Conservation (phyloP, 2,329 filamentous ascomycete species). For the Ophiostoma australiae region DNA sequence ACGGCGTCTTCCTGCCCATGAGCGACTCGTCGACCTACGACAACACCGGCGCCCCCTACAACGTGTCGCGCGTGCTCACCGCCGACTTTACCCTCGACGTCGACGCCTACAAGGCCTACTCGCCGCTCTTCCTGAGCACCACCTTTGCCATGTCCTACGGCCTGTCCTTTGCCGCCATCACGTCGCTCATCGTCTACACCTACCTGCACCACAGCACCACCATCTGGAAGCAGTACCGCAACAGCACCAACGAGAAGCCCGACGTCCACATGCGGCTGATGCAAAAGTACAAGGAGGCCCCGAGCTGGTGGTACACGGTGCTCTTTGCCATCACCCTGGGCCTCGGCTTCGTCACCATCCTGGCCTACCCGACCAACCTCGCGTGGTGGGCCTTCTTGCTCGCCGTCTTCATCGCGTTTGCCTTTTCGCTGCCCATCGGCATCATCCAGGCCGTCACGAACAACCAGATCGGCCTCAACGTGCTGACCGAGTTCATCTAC, state of each 20-base stretch:
- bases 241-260: conserved; percentile 55
- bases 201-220: conserved; percentile 62
- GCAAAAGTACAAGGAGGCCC: conserved; percentile 58
- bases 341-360: conserved; percentile 50
- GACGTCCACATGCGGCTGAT: conserved; percentile 63
- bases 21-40: conserved; percentile 67
- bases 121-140: conserved; percentile 64
- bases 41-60: conserved; percentile 60
- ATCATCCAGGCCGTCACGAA: conserved; percentile 59
- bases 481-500: conserved; percentile 67
- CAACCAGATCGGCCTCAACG: conserved; percentile 61
- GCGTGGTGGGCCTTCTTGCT: conserved; percentile 69
- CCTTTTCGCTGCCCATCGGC: conserved; percentile 61
- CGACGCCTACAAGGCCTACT: conserved; percentile 61
- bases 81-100: conserved; percentile 58
- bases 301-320: conserved; percentile 59
- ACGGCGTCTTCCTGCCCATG: conserved; percentile 60
- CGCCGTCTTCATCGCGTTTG: conserved; percentile 57
- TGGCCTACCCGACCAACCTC: conserved; percentile 62
- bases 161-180: conserved; percentile 66
- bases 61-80: conserved; percentile 60
- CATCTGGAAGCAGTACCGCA: conserved; percentile 59
- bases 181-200: conserved; percentile 64
- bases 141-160: conserved; percentile 67
- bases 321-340: conserved; percentile 52